Evolutionary conservation across 371 early-diverging fungal species (phyloP), one percentile per base, ranked within the genome.

Genomic region (Zopfochytrium polystomum): DNA sequence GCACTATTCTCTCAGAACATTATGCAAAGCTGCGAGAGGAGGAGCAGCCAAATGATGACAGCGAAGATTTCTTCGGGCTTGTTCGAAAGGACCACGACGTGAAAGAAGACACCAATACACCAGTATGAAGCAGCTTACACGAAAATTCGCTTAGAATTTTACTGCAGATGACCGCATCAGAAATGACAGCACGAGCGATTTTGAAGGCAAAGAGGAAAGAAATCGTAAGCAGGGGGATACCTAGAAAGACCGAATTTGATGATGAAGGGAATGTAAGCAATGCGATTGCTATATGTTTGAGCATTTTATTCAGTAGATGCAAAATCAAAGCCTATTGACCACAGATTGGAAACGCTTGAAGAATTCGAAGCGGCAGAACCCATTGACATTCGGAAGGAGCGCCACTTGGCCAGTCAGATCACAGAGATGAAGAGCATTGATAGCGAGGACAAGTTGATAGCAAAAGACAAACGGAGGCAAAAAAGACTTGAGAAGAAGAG

Each of bases 1-100:
- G 85, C 61, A 86, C 86, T 44, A 87, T 97, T 44, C 70, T 95
- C 50, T 89, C 95, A 2, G 90, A 90, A 42, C 96, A 96, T 75
- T 96, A 95, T 74, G 80, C 77, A 64, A 89, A 86, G 63, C 64
- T 80, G 23, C 63, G 58, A 18, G 75, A 68, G 11, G 54, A 58
- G 22, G 52, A 15, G 3, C 69, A 54, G 9, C 33, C 60, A 11
- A 59, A 58, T 33, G 69, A 66, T 32, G 68, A 56, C 23, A 68
- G 66, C 31, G 76, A 71, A 22, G 91, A 91, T 49, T 87, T 97
- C 65, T 77, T 95, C 58, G 90, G 87, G 0, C 71, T 95, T 31
- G 85, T 85, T 65, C 83, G 95, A 25, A 80, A 71, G 11, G 58
- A 75, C 55, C 72, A 75, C 47, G 77, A 77, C 20, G 71, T 73